Evolutionary conservation across 1,284 basidiomycete genomes (phyloP).

Genomic region (Moesziomyces aphidis): DNA sequence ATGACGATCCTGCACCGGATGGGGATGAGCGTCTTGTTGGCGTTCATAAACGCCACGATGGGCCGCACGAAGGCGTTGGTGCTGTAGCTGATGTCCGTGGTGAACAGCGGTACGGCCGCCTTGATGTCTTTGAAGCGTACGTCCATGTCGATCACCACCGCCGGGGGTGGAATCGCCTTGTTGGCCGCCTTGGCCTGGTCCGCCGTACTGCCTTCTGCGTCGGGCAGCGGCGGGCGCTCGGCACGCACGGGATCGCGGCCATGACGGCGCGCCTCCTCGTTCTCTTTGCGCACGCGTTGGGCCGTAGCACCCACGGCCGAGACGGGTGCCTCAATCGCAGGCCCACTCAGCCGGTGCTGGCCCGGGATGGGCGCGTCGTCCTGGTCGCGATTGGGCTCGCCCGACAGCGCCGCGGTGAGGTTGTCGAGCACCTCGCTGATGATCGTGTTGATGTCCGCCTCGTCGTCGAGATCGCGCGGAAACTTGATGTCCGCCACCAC

Average conservation of each 20-base stretch:
- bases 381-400: conserved; percentile 25
- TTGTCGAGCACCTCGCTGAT: conserved; percentile 91
- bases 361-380: conserved; percentile 79
- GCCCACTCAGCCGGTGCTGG: conserved; percentile 85
- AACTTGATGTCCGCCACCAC: conserved; percentile 97
- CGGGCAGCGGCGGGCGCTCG: conserved; percentile 1
- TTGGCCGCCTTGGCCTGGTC: conserved; percentile 25
- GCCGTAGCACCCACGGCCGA: conserved; percentile 61
- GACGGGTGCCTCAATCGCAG: conserved; percentile 81
- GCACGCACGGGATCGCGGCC: conserved; percentile 21
- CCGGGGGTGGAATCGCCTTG: conserved; percentile 46
- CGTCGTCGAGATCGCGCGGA: conserved; percentile 81
- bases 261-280: conserved; percentile 35
- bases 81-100: conserved; percentile 78
- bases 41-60: conserved; percentile 92
- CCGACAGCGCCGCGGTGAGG: conserved; percentile 70
- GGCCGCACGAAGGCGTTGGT: conserved; percentile 95
- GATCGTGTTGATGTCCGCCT: conserved; percentile 80
- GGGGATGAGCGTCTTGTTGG: conserved; percentile 64
- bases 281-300: conserved; percentile 56
- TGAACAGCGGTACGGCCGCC: conserved; percentile 81
- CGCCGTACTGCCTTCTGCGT: too few relatives aligned
- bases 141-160: conserved; percentile 88
- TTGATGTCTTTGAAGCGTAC: conserved; percentile 95
- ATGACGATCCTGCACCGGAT: conserved; percentile 65